Evolutionary conservation across 2,329 filamentous ascomycete genomes (phyloP).

Genomic region (Fusarium stilboides): DNA sequence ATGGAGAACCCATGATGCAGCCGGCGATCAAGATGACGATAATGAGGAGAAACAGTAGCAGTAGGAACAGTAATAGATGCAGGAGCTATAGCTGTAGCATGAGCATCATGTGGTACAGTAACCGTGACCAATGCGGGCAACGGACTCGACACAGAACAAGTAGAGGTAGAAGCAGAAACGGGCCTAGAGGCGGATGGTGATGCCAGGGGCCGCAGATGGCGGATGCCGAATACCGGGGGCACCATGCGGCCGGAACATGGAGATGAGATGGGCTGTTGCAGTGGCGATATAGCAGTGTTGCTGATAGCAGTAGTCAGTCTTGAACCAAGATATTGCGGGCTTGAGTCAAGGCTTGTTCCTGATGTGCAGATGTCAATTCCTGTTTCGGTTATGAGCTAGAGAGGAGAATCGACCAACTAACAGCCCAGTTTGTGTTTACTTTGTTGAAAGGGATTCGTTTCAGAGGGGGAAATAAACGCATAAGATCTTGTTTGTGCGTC

Average conservation of each 20-base stretch:
- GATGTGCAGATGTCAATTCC: conserved; percentile 21
- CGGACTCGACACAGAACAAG: conserved; percentile 21
- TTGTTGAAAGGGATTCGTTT: conserved; percentile 1
- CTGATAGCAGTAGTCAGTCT: conserved; percentile 18
- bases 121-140: conserved; percentile 17
- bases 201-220: conserved; percentile 49
- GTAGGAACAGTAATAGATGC: conserved; percentile 6
- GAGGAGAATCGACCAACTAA: conserved; percentile 24
- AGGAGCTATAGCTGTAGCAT: conserved; percentile 16
- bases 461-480: conserved; percentile 4
- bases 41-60: neutral
- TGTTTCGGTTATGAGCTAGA: conserved; percentile 7
- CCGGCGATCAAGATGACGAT: conserved; percentile 14
- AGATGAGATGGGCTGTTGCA: conserved; percentile 46
- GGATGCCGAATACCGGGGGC: conserved; percentile 43
- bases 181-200: conserved; percentile 27
- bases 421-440: conserved; percentile 13
- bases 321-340: conserved; percentile 9
- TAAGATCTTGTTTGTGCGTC: conserved; percentile 23
- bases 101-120: conserved; percentile 6
- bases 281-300: conserved; percentile 23
- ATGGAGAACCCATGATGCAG: conserved; percentile 28
- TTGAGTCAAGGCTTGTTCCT: conserved; percentile 16
- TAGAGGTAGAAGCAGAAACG: conserved; percentile 20
- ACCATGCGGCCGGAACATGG: conserved; percentile 50